Percentiles rank a stretch among this genome's conserved stretches.
phyloP scores from a whole-genome alignment of 805 yeast genomes.

The Lachancea lanzarotensis region DNA sequence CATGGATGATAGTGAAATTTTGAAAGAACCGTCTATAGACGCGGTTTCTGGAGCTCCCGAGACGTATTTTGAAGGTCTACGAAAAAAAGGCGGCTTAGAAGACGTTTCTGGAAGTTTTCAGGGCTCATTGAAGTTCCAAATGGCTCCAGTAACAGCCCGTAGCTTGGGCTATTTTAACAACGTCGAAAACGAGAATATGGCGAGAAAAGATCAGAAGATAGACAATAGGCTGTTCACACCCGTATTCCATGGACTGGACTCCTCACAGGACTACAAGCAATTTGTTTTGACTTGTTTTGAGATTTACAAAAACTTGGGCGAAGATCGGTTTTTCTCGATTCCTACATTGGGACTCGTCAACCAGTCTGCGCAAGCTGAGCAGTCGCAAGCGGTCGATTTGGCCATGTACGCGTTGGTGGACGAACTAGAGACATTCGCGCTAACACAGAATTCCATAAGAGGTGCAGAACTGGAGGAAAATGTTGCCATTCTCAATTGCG shows the following conservation, averaged over 20 bases:
- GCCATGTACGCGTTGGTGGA: constrained; percentile 31
- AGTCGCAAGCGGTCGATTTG: constrained; percentile 33
- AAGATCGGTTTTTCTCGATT: constrained; percentile 37
- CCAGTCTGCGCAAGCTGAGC: constrained; percentile 31
- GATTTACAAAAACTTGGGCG: constrained; percentile 44
- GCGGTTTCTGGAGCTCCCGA: constrained; percentile 19
- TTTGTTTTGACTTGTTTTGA: constrained; percentile 49
- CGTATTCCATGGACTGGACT: constrained; percentile 35
- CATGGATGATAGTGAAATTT: constrained; percentile 7
- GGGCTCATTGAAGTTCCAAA: constrained; percentile 38
- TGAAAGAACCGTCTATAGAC: constrained; percentile 18
- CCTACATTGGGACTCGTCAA: constrained; percentile 37
- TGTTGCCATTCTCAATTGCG: constrained; percentile 49
- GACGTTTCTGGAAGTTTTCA: constrained; percentile 32
- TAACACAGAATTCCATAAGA: constrained; percentile 27
- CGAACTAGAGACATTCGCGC: constrained; percentile 31
- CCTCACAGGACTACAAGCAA: constrained; percentile 37
- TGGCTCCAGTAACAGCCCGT: constrained; percentile 39
- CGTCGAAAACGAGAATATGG: background rate
- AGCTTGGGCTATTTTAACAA: constrained; percentile 38
- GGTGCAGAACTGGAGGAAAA: constrained; percentile 40
- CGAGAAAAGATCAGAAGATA: constrained; percentile 27
- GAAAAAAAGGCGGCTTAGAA: constrained; percentile 19
- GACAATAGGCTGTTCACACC: constrained; percentile 41
- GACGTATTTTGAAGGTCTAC: constrained; percentile 6